Evolutionary conservation across 2,329 filamentous ascomycete genomes (phyloP), one percentile per base, ranked within the genome.

Genomic region (Pseudogymnoascus sp.): DNA sequence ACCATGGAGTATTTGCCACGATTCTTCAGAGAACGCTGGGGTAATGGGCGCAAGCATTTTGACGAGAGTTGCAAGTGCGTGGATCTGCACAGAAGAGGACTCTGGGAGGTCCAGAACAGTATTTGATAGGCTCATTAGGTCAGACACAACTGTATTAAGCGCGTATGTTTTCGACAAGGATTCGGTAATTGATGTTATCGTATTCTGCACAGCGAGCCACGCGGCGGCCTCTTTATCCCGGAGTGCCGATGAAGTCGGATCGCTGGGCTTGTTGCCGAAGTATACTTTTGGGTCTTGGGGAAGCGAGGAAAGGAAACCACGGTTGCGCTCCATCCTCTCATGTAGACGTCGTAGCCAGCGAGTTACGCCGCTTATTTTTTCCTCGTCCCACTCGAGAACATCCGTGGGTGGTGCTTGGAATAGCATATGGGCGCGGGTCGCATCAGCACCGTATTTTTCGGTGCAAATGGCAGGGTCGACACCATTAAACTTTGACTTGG

Each of bases 401-500:
- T 96, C 91, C 44, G 81, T 86, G 13, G 96, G 89, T 0, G 92
- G 91, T 0, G 92, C 92, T 69, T 93, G 89, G 78, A 96, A 96
- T 6, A 96, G 81, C 72, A 96, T 90, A 73, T 96, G 92, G 3
- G 91, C 91, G 63, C 92, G 82, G 1, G 90, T 92, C 5, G 90
- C 87, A 74, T 96, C 92, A 1, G 91, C 90, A 21, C 92, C 92
- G 69, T 95, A 88, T 68, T 84, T 85, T 7, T 80, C 77, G 64
- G 95, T 90, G 67, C 88, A 89, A 0, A 78, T 79, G 0, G 84
- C 86, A 0, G 92, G 92, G 71, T 96, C 91, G 6, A 96, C 90
- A 26, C 92, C 92, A 71, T 96, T 96, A 77, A 95, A 82, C 75
- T 96, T 96, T 70, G 90, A 96, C 77, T 96, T 96, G 40, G 90